phyloP scores from a whole-genome alignment of 192 early-diverging fungal genomes.

The Dissophora ornata region DNA sequence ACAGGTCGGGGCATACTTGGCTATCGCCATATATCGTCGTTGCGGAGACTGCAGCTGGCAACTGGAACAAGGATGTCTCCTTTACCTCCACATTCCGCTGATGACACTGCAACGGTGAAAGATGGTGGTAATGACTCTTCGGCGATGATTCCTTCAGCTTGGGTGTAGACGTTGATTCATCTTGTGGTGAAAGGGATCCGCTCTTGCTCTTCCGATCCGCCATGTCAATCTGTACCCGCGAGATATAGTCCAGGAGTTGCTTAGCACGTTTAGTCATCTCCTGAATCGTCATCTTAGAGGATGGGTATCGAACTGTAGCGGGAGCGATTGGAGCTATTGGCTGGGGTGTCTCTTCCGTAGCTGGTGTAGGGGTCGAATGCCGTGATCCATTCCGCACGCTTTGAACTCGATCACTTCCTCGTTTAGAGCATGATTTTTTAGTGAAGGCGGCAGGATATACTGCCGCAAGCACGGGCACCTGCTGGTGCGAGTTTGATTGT shows the following conservation, averaged over 20 bases:
- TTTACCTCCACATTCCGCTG: constrained; percentile 3
- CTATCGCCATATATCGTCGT: constrained; percentile 29
- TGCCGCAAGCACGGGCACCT: neutral
- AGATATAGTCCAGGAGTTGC: constrained; percentile 72
- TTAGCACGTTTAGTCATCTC: constrained; percentile 78
- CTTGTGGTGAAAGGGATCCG: constrained; percentile 3
- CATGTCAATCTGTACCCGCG: constrained; percentile 61
- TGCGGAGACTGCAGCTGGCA: constrained; percentile 7
- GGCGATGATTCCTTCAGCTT: neutral
- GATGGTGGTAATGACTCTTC: neutral
- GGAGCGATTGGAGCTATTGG: constrained; percentile 55
- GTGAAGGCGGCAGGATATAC: neutral
- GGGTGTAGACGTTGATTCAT: constrained; percentile 1
- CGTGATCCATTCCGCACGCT: constrained; percentile 21
- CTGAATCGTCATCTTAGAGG: constrained; percentile 62
- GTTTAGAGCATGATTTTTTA: constrained; percentile 17
- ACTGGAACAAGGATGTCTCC: neutral
- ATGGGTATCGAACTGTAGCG: constrained; percentile 65
- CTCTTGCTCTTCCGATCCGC: constrained; percentile 46
- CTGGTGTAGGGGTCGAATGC: constrained; percentile 31
- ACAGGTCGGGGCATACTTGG: constrained; percentile 40
- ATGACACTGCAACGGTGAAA: neutral
- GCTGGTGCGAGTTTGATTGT: neutral
- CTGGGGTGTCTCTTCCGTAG: constrained; percentile 28
- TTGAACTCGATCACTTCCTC: constrained; percentile 11